phyloP scores from a whole-genome alignment of 2,329 filamentous ascomycete species.

The Colletotrichum coccodes region DNA sequence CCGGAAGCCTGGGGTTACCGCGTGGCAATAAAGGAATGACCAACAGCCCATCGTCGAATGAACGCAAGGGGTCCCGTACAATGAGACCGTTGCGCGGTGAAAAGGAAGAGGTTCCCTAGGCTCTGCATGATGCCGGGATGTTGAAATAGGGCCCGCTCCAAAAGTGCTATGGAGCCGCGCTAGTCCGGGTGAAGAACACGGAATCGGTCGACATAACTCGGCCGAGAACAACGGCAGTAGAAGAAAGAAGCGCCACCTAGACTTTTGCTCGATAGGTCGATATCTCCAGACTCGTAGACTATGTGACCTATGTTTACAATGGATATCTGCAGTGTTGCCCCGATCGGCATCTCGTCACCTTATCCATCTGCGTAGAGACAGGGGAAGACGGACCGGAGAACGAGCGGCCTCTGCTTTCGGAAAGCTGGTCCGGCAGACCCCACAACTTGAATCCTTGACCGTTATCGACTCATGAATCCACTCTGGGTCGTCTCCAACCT shows the following conservation, averaged over 20 bases:
- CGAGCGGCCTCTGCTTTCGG: constrained; percentile 4
- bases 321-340: not conserved
- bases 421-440: not conserved
- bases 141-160: constrained; percentile 1
- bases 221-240: not conserved
- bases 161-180: not conserved
- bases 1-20: not conserved
- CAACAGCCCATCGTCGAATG: not conserved
- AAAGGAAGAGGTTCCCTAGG: not conserved
- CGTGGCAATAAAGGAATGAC: not conserved
- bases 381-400: not conserved
- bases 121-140: not conserved
- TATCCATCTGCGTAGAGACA: not conserved
- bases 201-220: not conserved
- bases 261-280: not conserved
- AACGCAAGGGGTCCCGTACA: not conserved
- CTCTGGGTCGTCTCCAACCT: not conserved
- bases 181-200: not conserved
- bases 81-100: not conserved
- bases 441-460: not conserved
- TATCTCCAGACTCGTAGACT: not conserved
- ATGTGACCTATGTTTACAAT: not conserved
- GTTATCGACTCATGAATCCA: not conserved
- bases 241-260: not conserved
- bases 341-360: not conserved